Percentiles rank a stretch among this genome's conserved stretches.
Evolutionary conservation across 805 yeast species (phyloP).

Genomic region (Myxozyma mucilagina): DNA sequence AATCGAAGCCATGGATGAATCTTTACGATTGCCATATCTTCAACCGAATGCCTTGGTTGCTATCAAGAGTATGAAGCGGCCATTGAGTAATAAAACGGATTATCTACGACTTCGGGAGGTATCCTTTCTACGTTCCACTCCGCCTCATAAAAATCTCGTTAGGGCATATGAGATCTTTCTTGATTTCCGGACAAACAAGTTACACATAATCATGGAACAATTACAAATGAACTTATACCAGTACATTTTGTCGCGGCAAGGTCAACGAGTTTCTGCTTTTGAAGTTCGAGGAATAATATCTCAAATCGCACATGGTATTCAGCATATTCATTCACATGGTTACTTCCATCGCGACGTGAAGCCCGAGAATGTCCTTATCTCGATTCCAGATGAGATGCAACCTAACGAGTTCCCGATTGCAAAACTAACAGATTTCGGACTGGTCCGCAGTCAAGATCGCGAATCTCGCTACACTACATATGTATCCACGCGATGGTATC

Average conservation of each 20-base stretch:
- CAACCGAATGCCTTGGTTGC: conserved; percentile 53
- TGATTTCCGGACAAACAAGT: conserved; percentile 57
- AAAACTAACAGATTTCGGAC: conserved; percentile 93
- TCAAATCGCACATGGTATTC: conserved; percentile 73
- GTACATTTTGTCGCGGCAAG: conserved; percentile 1
- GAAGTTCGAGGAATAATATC: conserved; percentile 8
- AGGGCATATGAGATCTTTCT: conserved; percentile 77
- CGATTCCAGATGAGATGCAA: background rate
- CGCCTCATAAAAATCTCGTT: conserved; percentile 70
- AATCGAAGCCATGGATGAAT: background rate
- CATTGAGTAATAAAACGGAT: conserved; percentile 54
- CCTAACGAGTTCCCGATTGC: conserved; percentile 62
- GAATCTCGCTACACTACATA: conserved; percentile 72
- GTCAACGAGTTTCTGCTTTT: background rate
- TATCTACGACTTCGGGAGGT: conserved; percentile 48
- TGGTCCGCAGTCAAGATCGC: conserved; percentile 72
- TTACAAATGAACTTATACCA: conserved; percentile 82
- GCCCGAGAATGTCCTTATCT: conserved; percentile 78
- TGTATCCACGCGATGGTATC: conserved; percentile 95
- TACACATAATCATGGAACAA: conserved; percentile 86
- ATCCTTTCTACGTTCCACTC: conserved; percentile 44
- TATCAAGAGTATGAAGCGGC: conserved; percentile 71
- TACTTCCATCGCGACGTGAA: conserved; percentile 88
- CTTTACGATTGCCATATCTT: background rate
- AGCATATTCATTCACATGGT: conserved; percentile 71